Conservation (phyloP, 1,284 basidiomycete species). For the Gymnopus androsaceus region DNA sequence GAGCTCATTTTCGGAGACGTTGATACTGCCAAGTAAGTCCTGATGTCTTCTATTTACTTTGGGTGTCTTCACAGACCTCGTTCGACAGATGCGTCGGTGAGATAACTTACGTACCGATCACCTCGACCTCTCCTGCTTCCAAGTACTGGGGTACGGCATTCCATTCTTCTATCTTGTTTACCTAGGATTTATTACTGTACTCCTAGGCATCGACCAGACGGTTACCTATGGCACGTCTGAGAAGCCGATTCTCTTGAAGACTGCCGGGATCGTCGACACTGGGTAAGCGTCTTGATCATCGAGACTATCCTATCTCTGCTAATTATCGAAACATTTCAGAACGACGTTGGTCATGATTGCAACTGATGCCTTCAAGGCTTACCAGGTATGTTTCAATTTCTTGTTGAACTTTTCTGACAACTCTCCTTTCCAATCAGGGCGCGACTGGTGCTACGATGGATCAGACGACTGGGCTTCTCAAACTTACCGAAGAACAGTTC, state of each 20-base stretch:
- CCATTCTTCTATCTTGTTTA: not conserved
- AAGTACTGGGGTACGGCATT: constrained; percentile 31
- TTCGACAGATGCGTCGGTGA: constrained; percentile 8
- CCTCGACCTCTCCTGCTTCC: constrained; percentile 31
- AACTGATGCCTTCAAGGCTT: constrained; percentile 45
- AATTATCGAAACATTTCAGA: too few relatives aligned
- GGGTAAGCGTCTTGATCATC: constrained; percentile 11
- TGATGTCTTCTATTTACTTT: not conserved
- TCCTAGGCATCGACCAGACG: constrained; percentile 27
- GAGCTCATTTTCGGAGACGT: constrained; percentile 28
- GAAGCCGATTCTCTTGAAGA: constrained; percentile 14
- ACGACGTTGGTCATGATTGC: constrained; percentile 26
- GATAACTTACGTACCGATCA: constrained; percentile 29
- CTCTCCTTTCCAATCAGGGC: too few relatives aligned
- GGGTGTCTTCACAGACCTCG: too few relatives aligned
- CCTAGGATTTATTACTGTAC: not conserved
- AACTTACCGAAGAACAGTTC: constrained; percentile 52
- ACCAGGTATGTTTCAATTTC: too few relatives aligned
- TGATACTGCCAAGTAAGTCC: constrained; percentile 17
- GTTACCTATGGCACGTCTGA: constrained; percentile 28
- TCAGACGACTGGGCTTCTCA: constrained; percentile 51
- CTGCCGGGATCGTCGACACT: constrained; percentile 26
- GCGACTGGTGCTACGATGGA: constrained; percentile 49
- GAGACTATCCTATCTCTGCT: too few relatives aligned
- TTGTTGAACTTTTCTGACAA: too few relatives aligned